Base-by-base conservation (phyloP, 2,329 filamentous ascomycete genomes). In the Aspergillus nomiae region DNA sequence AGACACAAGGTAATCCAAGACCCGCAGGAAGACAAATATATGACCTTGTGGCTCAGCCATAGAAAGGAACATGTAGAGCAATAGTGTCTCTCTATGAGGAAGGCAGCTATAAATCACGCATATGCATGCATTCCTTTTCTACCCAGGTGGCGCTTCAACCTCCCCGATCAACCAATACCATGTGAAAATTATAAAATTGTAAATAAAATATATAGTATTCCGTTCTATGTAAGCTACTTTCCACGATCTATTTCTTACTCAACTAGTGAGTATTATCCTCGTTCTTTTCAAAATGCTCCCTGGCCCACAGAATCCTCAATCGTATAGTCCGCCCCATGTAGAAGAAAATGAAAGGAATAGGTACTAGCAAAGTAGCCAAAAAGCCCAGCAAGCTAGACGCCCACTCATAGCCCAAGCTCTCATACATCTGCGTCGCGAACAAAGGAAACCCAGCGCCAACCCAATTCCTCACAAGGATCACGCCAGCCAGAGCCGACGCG, bases 401-500 rank as follows among this genome's bases (percentile, higher is more conserved):
- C 77, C 77, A 81, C 59, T 71, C 72, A 26, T 74, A 71, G 7
- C 73, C 76, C 43, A 80, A 60, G 7, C 68, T 68, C 41, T 74
- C 60, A 51, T 79, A 80, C 76, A 78, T 77, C 60, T 73, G 70
- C 6, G 72, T 72, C 4, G 76, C 75, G 41, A 76, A 76, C 48
- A 77, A 60, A 5, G 75, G 73, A 36, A 76, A 76, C 0, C 70
- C 70, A 6, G 71, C 74, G n/a, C 71, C 74, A 7, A 75, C 68
- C 1, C 92, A 86, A 69, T 92, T 89, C 65, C 90, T 84, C 7
- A 88, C 84, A 78, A 89, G 89, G n/a, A 89, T 90, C 63, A 92
- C 91, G n/a, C 89, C 90, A 28, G 90, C 90, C 0, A 90, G 90
- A 0, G 90, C 90, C 0, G 88, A 90, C 1, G 90, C 89, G 0